Evolutionary conservation across 148 eudicot genomes (phyloP).

Genomic region (Vaccinium vitisidaea): DNA sequence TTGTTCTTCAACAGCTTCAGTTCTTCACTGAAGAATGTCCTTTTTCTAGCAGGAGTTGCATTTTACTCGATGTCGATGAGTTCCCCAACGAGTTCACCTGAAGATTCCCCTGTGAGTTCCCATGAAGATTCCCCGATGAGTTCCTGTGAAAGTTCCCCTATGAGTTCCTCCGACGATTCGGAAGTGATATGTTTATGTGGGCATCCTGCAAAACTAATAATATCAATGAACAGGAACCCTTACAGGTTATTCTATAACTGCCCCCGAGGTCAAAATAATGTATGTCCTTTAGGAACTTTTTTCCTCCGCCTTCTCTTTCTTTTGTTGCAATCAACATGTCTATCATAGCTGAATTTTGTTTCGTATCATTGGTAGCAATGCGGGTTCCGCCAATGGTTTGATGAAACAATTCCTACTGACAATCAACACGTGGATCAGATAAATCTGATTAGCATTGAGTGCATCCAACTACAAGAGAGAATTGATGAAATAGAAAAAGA

Average conservation of each 20-base stretch:
- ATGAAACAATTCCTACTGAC: neutral
- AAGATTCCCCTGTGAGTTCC: neutral
- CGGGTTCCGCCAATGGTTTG: slow-evolving; percentile 1
- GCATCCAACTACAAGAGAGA: neutral
- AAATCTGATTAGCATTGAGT: neutral
- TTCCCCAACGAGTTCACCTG: neutral
- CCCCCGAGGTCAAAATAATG: neutral
- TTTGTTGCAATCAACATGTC: neutral
- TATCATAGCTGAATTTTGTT: neutral
- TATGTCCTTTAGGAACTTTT: neutral
- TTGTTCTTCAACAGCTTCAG: neutral
- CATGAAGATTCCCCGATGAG: neutral
- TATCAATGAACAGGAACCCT: neutral
- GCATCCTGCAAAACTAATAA: neutral
- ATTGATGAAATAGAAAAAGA: neutral
- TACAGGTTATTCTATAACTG: slow-evolving; percentile 2
- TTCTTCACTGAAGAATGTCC: neutral
- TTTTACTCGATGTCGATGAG: neutral
- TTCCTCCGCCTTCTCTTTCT: neutral
- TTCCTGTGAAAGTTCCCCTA: neutral
- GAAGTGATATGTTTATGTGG: neutral
- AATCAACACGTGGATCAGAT: neutral
- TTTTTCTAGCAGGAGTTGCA: neutral
- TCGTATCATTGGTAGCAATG: neutral
- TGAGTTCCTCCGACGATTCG: neutral